These are phyloP conservation scores for Gossypium mustelinum DNA, from an alignment of 345 rosid species.

Conservation along the genomic window DNA sequence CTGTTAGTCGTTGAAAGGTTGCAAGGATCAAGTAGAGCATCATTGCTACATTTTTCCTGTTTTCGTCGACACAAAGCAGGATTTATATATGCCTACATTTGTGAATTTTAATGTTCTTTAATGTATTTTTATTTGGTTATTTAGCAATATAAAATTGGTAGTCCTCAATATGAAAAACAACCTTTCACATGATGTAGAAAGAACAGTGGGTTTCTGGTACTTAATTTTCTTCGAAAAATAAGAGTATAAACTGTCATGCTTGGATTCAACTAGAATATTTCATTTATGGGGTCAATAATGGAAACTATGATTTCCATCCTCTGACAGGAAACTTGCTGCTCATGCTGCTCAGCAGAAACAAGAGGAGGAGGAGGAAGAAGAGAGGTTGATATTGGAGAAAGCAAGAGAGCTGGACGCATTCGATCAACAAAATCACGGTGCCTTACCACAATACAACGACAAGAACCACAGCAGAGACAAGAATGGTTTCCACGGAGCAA, in stretches of 20 bases:
- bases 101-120: not conserved
- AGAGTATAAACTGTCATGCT: not conserved
- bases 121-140: not conserved
- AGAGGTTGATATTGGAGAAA: constrained; percentile 57
- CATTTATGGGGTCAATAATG: not conserved
- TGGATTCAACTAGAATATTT: not conserved
- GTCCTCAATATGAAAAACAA: not conserved
- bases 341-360: constrained; percentile 66
- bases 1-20: not conserved
- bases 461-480: constrained; percentile 65
- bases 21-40: not conserved
- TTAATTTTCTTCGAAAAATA: not conserved
- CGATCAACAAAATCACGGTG: constrained; percentile 96
- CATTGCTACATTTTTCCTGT: not conserved
- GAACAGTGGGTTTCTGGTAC: not conserved
- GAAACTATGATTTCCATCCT: constrained; percentile 8
- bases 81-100: not conserved
- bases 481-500: constrained; percentile 90
- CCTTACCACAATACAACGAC: constrained; percentile 76
- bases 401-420: constrained; percentile 87
- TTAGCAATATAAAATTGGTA: not conserved
- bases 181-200: not conserved
- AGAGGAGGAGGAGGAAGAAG: constrained; percentile 84
- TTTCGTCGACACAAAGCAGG: not conserved
- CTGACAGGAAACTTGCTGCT: constrained; percentile 66